A percentile compares a stretch with the other conserved stretches of the same genome.
These are phyloP conservation scores for Exidia glandulosa DNA, from an alignment of 768 basidiomycete genomes.

Conservation along the genomic window DNA sequence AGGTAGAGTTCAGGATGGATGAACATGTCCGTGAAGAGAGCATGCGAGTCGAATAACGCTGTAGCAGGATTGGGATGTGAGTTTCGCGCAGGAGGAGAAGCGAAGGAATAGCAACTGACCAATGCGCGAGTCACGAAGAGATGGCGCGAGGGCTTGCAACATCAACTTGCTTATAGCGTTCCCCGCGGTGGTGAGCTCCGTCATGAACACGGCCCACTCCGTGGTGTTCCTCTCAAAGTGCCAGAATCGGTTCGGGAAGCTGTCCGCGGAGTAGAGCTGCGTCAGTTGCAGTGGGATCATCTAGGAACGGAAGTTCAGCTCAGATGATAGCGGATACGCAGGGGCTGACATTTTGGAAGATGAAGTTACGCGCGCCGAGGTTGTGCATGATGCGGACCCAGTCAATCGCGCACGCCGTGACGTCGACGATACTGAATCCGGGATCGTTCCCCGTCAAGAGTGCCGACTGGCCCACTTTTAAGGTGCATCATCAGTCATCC, in stretches of 20 bases:
- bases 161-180: conserved; percentile 42
- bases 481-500: no score
- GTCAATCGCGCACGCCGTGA: conserved; percentile 44
- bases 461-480: conserved; percentile 35
- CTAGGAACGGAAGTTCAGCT: conserved; percentile 17
- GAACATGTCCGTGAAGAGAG: no score
- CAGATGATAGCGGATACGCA: neutral
- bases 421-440: conserved; percentile 45
- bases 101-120: no score
- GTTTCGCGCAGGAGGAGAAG: no score
- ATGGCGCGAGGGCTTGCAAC: conserved; percentile 38
- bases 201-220: conserved; percentile 46
- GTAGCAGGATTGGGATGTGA: no score
- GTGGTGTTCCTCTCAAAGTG: conserved; percentile 39
- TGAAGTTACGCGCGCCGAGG: conserved; percentile 51
- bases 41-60: no score
- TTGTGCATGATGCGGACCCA: conserved; percentile 48
- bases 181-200: conserved; percentile 37
- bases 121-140: no score
- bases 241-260: conserved; percentile 44
- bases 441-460: conserved; percentile 40
- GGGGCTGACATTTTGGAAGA: conserved; percentile 42
- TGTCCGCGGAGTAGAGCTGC: conserved; percentile 34
- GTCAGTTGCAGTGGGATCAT: conserved; percentile 45
- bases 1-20: no score